Conservation (phyloP, 441 rosid genomes). For the Gossypium davidsonii region DNA sequence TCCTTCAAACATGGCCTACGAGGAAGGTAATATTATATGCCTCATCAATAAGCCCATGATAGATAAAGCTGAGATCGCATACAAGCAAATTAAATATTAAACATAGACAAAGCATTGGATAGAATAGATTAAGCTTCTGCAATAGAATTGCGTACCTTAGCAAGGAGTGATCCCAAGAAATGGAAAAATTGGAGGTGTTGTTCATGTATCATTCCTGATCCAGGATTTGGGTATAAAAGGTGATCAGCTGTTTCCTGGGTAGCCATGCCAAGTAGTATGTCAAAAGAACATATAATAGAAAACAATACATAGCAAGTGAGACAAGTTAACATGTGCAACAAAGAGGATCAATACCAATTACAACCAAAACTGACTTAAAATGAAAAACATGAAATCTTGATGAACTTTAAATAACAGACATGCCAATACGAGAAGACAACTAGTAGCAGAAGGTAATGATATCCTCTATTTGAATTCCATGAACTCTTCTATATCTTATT, state of each 20-base stretch:
- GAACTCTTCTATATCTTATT: background rate
- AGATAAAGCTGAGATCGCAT: conserved; percentile 1
- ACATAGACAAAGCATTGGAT: background rate
- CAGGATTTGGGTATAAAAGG: conserved; percentile 97
- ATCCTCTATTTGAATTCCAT: background rate
- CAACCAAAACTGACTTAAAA: background rate
- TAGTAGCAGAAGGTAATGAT: background rate
- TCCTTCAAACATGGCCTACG: conserved; percentile 99
- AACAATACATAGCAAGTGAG: background rate
- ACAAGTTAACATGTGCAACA: background rate
- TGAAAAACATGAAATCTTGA: background rate
- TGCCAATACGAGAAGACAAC: background rate
- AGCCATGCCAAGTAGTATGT: conserved; percentile 22
- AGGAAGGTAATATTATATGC: conserved; percentile 16
- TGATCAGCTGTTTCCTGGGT: conserved; percentile 90
- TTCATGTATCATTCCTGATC: conserved; percentile 94
- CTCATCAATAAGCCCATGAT: conserved; percentile 8
- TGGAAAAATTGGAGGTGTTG: conserved; percentile 97
- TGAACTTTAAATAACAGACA: background rate
- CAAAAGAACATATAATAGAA: background rate
- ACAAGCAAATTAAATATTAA: background rate
- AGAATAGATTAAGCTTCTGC: conserved; percentile 7
- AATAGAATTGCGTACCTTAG: conserved; percentile 51
- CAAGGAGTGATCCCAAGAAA: conserved; percentile 91
- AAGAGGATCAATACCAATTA: background rate